These are phyloP conservation scores for Starmerella powellii DNA, from an alignment of 805 yeast species.

Conservation along the genomic window DNA sequence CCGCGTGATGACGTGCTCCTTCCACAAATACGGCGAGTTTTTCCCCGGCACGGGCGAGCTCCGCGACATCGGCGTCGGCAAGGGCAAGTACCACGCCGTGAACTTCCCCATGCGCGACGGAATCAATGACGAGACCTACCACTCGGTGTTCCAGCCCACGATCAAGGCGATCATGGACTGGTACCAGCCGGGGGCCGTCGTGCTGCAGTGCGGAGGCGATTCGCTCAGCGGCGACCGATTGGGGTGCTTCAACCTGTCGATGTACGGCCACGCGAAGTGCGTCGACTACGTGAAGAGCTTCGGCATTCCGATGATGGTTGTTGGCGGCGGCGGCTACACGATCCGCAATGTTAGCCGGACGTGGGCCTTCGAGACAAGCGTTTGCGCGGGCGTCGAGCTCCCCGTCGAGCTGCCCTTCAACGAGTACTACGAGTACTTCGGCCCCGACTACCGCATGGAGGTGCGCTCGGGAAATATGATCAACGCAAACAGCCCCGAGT, in stretches of 20 bases:
- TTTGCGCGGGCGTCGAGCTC: conserved; percentile 48
- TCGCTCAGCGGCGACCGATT: conserved; percentile 84
- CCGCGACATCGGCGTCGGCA: conserved; percentile 78
- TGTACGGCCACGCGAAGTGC: conserved; percentile 91
- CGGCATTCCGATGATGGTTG: conserved; percentile 77
- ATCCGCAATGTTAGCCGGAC: conserved; percentile 88
- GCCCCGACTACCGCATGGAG: conserved; percentile 90
- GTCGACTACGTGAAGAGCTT: conserved; percentile 79
- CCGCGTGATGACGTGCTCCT: conserved; percentile 90
- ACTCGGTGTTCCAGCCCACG: conserved; percentile 48
- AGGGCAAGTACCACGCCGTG: conserved; percentile 75
- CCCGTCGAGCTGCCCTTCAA: conserved; percentile 69
- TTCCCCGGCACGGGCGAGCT: conserved; percentile 96
- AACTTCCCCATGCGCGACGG: conserved; percentile 93
- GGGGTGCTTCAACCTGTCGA: conserved; percentile 86
- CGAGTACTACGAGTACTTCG: conserved; percentile 93
- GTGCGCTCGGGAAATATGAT: conserved; percentile 94
- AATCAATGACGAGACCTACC: conserved; percentile 85
- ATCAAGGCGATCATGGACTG: conserved; percentile 83
- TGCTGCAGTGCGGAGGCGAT: conserved; percentile 96
- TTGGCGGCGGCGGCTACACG: conserved; percentile 98
- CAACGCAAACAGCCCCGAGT: conserved; percentile 89
- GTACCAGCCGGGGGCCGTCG: conserved; percentile 87
- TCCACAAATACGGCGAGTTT: conserved; percentile 92
- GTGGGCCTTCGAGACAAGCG: conserved; percentile 91